Evolutionary conservation across 2,329 filamentous ascomycete species (phyloP), one percentile per base, ranked within the genome.

Genomic region (Aphanocladium album): DNA sequence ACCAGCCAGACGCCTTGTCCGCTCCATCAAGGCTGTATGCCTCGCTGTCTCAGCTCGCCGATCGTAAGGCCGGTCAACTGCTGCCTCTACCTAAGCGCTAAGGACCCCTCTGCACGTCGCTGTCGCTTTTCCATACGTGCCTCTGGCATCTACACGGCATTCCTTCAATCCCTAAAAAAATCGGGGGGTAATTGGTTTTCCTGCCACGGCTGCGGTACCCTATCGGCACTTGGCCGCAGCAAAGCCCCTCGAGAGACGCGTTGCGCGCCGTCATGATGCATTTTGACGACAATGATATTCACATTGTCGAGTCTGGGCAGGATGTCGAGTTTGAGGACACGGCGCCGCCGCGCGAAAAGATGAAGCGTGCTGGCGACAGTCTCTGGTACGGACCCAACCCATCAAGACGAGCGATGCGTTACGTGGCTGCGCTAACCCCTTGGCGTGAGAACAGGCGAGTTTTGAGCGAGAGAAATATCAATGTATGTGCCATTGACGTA

Each of bases 391-490:
- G 41, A 37, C 27, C 37, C 9, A 19, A n/a, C 37, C 19, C 3
- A 14, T 60, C 14, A n/a, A n/a, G 35, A 33, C 27, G 2, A 6
- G 5, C 16, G 49, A 41, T 35, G 17, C 39, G 16, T 5, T 12
- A 7, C 19, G 17, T 60, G 49, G 57, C 37, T 17, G 16, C 21
- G 19, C 50, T 53, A 55, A 54, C 23, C 14, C 3, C 17, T 53
- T 33, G 27, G 41, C 16, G 25, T 45, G n/a, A 33, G 30, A 11
- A 39, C 51, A 76, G 75, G 74, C 70, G 75, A 67, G 71, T 73
- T 6, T 64, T 77, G 51, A 71, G 71, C 45, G 75, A 77, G 63
- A 67, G 74, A 45, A 75, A 77, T 46, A 76, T 77, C 62, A 77
- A 76, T 62, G 71, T 72, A 61, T 63, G 68, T n/a, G 62, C 1